Evolutionary conservation across 495 filamentous ascomycete species (phyloP), one percentile per base, ranked within the genome.

Genomic region (Usnea hakonensis): DNA sequence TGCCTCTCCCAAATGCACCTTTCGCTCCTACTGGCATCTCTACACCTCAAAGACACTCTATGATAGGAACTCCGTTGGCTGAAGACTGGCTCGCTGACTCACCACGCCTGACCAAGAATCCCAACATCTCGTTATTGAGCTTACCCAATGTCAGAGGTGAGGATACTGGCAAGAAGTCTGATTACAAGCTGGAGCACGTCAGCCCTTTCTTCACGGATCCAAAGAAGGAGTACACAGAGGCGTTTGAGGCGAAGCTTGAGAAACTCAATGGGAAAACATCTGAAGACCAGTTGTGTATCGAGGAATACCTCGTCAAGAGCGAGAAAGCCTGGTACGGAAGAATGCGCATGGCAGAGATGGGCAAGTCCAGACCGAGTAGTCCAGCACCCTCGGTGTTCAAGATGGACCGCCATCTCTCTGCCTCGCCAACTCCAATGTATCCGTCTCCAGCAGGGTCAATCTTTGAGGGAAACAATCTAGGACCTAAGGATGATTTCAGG

Each of bases 171-270:
- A 73, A 79, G 55, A 76, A 76, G 43, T 52, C 48, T 19, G 77
- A 84, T 64, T 82, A 81, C 65, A 75, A 79, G 67, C 77, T 87
- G 33, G 84, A 87, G 62, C 80, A 85, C 64, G 81, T 87, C 21
- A 81, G 85, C 61, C 84, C 84, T 28, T 84, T 81, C 75, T 88
- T 88, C 73, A 86, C 81, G 16, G 85, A 88, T 68, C 76, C 79
- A 4, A 81, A 76, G 37, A 82, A 82, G 16, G 66, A 78, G 35
- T 87, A 83, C 71, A 80, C 81, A 33, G 70, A 76, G 30, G 73
- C 73, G 44, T 88, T 87, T 61, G 78, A 83, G 55, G 71, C 75
- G 68, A 76, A 80, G 64, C 76, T 84, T 5, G 75, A 80, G 2
- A 63, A 70, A n/a, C 74, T 87, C 16, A 80, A 78, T 26, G 77